Percentiles rank a stretch among this genome's conserved stretches.
phyloP scores from a whole-genome alignment of 176 grass and related monocot genomes.

The Melocanna baccifera region DNA sequence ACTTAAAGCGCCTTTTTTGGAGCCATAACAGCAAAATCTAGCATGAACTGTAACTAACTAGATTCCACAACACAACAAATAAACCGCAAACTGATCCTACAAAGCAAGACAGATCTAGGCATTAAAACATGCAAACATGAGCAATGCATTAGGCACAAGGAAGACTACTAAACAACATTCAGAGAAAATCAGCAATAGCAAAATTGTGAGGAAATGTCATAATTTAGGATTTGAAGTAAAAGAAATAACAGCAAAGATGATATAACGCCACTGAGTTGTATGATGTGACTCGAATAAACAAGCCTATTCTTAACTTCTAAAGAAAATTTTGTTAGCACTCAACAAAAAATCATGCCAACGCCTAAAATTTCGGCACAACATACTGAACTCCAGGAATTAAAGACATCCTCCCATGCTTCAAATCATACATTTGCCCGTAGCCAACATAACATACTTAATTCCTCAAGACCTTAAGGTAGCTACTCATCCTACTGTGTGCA shows the following conservation, averaged over 20 bases:
- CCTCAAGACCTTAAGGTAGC: background rate
- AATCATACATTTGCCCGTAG: background rate
- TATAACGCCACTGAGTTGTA: background rate
- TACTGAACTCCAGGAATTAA: background rate
- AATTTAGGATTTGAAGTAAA: background rate
- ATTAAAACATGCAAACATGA: background rate
- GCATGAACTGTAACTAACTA: background rate
- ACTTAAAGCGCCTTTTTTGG: background rate
- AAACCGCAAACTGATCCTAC: background rate
- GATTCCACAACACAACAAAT: background rate
- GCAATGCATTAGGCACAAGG: background rate
- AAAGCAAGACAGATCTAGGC: slow-evolving; percentile 6
- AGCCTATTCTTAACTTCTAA: background rate
- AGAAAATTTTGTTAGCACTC: background rate
- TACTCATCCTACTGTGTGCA: slow-evolving; percentile 2
- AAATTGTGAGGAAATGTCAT: background rate
- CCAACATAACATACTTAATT: slow-evolving; percentile 8
- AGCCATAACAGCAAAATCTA: background rate
- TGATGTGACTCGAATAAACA: background rate
- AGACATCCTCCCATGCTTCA: background rate
- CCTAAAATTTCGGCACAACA: background rate
- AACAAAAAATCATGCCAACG: background rate
- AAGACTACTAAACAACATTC: background rate
- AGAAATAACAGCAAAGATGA: slow-evolving; percentile 6
- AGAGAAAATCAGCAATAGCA: background rate